Conservation (phyloP, 257 asterid genomes). For the Solanum gracilifrons region DNA sequence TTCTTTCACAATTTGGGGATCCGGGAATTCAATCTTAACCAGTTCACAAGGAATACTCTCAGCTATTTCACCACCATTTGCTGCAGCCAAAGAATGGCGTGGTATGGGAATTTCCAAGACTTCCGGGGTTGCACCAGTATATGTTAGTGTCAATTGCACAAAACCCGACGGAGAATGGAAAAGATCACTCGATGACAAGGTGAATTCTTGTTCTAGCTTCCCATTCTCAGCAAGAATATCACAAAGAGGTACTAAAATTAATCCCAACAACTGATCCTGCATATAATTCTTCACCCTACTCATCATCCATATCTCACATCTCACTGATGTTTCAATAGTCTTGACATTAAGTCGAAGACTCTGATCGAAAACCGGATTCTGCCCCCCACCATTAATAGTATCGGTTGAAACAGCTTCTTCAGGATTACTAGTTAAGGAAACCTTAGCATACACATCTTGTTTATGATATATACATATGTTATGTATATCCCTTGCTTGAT, state of each 20-base stretch:
- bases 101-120: conserved; percentile 47
- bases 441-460: conserved; percentile 88
- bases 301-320: conserved; percentile 96
- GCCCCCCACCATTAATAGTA: conserved; percentile 85
- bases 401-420: conserved; percentile 63
- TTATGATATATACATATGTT: conserved; percentile 95
- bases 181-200: conserved; percentile 85
- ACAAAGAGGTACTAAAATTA: conserved; percentile 75
- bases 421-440: conserved; percentile 73
- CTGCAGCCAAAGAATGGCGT: conserved; percentile 19
- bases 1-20: conserved; percentile 68
- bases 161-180: conserved; percentile 98
- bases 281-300: conserved; percentile 89
- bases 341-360: conserved; percentile 44
- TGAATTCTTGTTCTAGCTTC: conserved; percentile 72
- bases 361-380: conserved; percentile 79
- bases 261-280: conserved; percentile 90
- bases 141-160: conserved; percentile 64
- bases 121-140: conserved; percentile 59
- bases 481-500: conserved; percentile 85
- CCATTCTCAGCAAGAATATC: conserved; percentile 56
- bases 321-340: conserved; percentile 62
- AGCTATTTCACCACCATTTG: conserved; percentile 12
- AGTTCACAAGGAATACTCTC: conserved; percentile 31
- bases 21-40: conserved; percentile 85